These are phyloP conservation scores for Aegilops bicornis DNA, from an alignment of 176 grass and related monocot species.

Conservation along the genomic window DNA sequence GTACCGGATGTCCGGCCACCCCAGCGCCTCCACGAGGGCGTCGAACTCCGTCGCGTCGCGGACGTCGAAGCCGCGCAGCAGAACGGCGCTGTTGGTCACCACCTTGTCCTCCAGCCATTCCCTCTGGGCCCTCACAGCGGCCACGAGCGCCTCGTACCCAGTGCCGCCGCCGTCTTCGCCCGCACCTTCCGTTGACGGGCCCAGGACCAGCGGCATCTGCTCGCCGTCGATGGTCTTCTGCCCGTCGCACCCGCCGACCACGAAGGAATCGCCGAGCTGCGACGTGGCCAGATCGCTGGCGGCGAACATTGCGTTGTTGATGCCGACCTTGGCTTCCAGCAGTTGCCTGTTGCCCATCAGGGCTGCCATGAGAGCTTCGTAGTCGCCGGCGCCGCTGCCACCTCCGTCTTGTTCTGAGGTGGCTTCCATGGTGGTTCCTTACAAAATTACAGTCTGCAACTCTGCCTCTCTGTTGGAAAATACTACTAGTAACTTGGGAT, in stretches of 20 bases:
- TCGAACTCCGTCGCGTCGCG: conserved; percentile 46
- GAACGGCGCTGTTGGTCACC: conserved; percentile 37
- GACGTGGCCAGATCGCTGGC: neutral
- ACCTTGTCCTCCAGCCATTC: conserved; percentile 60
- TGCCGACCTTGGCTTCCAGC: conserved; percentile 39
- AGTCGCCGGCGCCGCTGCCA: neutral
- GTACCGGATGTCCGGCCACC: conserved; percentile 67
- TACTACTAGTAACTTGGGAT: neutral
- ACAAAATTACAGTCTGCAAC: neutral
- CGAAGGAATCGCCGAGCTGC: conserved; percentile 23
- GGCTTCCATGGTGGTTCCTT: neutral
- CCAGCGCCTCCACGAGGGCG: conserved; percentile 50
- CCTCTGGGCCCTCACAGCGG: conserved; percentile 5
- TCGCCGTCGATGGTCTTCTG: conserved; percentile 57
- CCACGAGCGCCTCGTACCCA: conserved; percentile 36
- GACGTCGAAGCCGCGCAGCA: conserved; percentile 56
- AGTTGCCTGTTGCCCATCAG: conserved; percentile 34
- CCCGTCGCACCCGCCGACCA: conserved; percentile 46
- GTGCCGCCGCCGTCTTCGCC: neutral
- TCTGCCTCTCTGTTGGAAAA: neutral
- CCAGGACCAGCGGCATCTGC: conserved; percentile 53
- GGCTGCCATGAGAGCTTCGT: conserved; percentile 24
- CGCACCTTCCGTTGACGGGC: neutral
- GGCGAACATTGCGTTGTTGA: conserved; percentile 32
- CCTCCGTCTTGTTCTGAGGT: neutral